Evolutionary conservation across 2,329 filamentous ascomycete genomes (phyloP).

Genomic region (Paracoccidioides lutzii): DNA sequence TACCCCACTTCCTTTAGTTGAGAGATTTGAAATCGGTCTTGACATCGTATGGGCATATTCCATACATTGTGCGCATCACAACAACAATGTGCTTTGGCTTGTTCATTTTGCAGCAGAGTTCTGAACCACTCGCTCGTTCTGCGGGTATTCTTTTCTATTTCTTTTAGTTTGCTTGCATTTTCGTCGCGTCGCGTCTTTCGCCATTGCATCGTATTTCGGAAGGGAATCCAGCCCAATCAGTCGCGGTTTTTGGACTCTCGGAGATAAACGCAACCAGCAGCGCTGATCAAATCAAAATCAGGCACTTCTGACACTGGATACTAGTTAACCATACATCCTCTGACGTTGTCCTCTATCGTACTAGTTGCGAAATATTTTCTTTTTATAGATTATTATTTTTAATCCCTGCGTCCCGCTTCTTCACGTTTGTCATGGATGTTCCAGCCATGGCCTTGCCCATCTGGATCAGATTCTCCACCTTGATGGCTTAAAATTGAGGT

Average conservation of each 20-base stretch:
- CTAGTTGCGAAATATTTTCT: too few species aligned
- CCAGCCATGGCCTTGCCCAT: too few species aligned
- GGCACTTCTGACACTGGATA: too few species aligned
- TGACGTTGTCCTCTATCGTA: too few species aligned
- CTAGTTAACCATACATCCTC: too few species aligned
- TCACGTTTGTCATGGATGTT: too few species aligned
- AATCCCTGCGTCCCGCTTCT: too few species aligned
- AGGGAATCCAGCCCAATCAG: neutral
- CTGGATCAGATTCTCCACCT: too few species aligned
- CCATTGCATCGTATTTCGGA: neutral
- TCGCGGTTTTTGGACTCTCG: neutral
- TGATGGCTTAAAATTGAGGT: too few species aligned
- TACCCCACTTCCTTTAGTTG: neutral
- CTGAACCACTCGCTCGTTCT: neutral
- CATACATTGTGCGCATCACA: neutral
- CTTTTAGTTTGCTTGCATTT: neutral
- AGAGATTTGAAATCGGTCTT: neutral
- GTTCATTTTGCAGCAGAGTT: neutral
- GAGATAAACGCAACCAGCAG: neutral
- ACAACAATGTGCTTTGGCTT: neutral
- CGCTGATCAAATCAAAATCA: neutral
- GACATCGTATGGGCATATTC: neutral
- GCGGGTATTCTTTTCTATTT: neutral
- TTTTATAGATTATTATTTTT: too few species aligned
- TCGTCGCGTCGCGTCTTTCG: neutral